Evolutionary conservation across 495 filamentous ascomycete genomes (phyloP), one percentile per base, ranked within the genome.

Genomic region (Aspergillus asperescens): DNA sequence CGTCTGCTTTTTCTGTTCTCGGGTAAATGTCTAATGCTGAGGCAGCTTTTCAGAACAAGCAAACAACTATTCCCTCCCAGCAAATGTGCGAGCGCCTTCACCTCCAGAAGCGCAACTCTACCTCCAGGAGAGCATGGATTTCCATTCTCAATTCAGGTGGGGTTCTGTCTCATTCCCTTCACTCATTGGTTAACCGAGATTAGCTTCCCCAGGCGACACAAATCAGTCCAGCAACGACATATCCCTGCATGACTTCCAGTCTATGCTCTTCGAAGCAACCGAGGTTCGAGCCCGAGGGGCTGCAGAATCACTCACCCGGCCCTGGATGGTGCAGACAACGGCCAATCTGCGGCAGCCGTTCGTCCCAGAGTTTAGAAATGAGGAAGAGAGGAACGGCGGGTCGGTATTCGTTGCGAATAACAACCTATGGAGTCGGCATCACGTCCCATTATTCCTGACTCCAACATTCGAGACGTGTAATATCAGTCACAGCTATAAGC

Each of bases 401-500:
- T 15, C 29, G 5, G 29, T 28, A 5, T 15, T 34, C 31, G 12
- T 9, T 57, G 8, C 25, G 16, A 7, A 3, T 57, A 23, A 37
- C 13, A 39, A n/a, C 20, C 27, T 57, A 18, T 57, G 54, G 54
- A 32, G 13, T n/a, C 31, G 19, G 5, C 43, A 52, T 15, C 13
- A 13, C 3, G 12, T 57, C 19, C 48, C 54, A n/a, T 7, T 10
- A 7, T 16, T 6, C 15, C 31, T 52, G 13, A 48, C 48, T 2
- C 54, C 54, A 15, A 27, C 48, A 1, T 57, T 52, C 18, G 54
- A 57, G 28, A 57, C 54, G 13, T 56, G 54, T 18, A 57, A 57
- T 28, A 40, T 57, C 31, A 50, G 32, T 13, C 54, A 43, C n/a
- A 52, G 29, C 34, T 52, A 52, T 41, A 48, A 34, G 25, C 42